Base-by-base conservation (phyloP, 2,329 filamentous ascomycete genomes). In the Monosporascus sp. region DNA sequence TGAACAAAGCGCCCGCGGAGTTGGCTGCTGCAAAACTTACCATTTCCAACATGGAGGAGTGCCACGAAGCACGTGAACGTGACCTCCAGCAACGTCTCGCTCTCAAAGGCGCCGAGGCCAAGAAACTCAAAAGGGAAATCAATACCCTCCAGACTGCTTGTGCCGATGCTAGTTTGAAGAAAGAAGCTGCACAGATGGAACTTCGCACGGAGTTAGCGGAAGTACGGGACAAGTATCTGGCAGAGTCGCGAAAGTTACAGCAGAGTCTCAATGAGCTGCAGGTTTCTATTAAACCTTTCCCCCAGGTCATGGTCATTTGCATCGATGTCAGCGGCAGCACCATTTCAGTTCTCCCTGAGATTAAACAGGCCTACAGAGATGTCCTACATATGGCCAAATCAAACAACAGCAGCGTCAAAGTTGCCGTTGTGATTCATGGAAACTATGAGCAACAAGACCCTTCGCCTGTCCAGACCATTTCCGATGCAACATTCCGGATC, bases 301-400 rank as follows among this genome's bases (percentile, higher is more conserved):
- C 45, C 24, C 55, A 55, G 45, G 43, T 37, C 7, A 28, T 57
- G 4, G 37, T 57, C 35, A 57, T 57, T 22, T 37, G 52, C 31
- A 41, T 57, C 14, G 55, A 57, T 28, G 20, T 55, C 41, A 57
- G 55, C 28, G 51, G 50, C 18, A 57, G 55, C 18, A 5, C 40
- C 45, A 18, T 11, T 14, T 2, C n/a, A n/a, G 15, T 50, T 26
- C 11, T 53, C 14, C 24, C 51, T 44, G 45, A 51, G n/a, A 37
- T 57, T 26, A 55, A 53, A 35, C 50, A 55, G 18, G 51, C 47
- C 14, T 57, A 53, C 46, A 55, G 52, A 53, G 53, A 57, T 37
- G 50, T 55, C 7, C 35, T 57, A 18, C 55, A 51, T 31, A 49
- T 28, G 17, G 46, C 55, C 35, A 55, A 48, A 22, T 50, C 51